These are phyloP conservation scores for Boechera stricta DNA, from an alignment of 345 rosid genomes.

Conservation along the genomic window DNA sequence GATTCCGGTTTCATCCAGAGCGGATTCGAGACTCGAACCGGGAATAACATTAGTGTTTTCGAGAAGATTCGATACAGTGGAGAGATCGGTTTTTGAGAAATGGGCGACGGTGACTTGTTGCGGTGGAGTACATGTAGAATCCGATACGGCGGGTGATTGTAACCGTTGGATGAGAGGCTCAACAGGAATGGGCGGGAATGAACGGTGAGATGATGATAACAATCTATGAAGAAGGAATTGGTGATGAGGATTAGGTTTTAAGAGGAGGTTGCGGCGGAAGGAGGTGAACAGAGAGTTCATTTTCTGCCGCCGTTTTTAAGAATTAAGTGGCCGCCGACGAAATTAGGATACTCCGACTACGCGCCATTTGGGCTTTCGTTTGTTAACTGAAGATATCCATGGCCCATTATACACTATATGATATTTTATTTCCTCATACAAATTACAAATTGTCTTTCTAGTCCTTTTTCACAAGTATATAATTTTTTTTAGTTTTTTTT, in stretches of 20 bases:
- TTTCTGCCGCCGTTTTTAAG: conserved; percentile 32
- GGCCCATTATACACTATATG: neutral
- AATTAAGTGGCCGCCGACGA: conserved; percentile 22
- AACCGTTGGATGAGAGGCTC: conserved; percentile 53
- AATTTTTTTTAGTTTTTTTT: neutral
- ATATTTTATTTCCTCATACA: neutral
- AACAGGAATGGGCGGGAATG: conserved; percentile 44
- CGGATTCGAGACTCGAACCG: conserved; percentile 56
- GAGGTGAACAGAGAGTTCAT: conserved; percentile 47
- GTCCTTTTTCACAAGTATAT: neutral
- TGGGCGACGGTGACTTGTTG: conserved; percentile 28
- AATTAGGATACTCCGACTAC: neutral
- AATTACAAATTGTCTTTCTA: neutral
- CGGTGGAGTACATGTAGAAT: conserved; percentile 33
- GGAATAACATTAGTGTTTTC: conserved; percentile 49
- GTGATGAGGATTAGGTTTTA: conserved; percentile 37
- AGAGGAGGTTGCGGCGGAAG: conserved; percentile 32
- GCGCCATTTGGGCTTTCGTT: conserved; percentile 27
- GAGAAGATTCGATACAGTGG: conserved; percentile 58
- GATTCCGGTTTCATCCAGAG: conserved; percentile 60
- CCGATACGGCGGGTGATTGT: conserved; percentile 35
- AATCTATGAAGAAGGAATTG: conserved; percentile 31
- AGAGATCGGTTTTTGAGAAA: conserved; percentile 52
- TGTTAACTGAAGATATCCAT: neutral
- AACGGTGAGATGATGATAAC: conserved; percentile 43